Conservation (phyloP, 2,329 filamentous ascomycete genomes). For the Cercospora sp. region DNA sequence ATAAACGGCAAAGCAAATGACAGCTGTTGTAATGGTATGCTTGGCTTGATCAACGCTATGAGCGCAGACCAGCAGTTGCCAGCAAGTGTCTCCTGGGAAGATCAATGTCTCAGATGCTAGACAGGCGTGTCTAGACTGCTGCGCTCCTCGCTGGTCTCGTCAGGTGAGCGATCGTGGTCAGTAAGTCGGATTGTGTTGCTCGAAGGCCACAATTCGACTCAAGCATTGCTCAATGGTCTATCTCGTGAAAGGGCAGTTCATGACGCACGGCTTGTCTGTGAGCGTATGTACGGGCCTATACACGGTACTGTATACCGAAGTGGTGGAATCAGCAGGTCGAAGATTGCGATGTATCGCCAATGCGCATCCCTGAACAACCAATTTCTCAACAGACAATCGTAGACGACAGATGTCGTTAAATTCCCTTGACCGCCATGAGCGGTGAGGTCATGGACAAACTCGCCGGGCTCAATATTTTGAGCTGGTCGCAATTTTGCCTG, state of each 20-base stretch:
- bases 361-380: background rate
- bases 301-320: background rate
- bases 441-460: background rate
- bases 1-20: background rate
- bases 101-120: background rate
- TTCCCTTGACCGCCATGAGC: background rate
- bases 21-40: background rate
- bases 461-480: background rate
- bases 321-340: background rate
- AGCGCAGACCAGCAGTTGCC: conserved; percentile 1
- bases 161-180: background rate
- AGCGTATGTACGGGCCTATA: background rate
- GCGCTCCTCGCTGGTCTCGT: background rate
- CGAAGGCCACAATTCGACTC: background rate
- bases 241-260: background rate
- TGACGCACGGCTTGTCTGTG: background rate
- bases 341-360: background rate
- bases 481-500: background rate
- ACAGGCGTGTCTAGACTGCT: background rate
- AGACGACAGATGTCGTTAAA: background rate
- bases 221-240: background rate
- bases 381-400: background rate
- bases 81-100: background rate
- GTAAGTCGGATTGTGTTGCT: background rate
- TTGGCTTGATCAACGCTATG: background rate